Evolutionary conservation across 2,329 filamentous ascomycete species (phyloP).

Genomic region (Graphiopsis chlorocephala): DNA sequence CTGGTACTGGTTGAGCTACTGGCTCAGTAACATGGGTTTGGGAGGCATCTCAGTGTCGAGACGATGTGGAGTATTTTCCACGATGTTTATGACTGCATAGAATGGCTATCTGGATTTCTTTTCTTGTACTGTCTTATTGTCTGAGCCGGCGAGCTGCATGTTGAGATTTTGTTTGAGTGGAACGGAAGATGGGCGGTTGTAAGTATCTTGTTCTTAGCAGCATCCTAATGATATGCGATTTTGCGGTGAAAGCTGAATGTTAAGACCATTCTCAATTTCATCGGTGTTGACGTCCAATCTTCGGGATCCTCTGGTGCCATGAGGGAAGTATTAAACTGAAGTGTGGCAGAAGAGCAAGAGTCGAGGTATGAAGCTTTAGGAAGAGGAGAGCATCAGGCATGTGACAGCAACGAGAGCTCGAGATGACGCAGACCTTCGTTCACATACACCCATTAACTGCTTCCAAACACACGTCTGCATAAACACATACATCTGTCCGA

Average conservation of each 20-base stretch:
- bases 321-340: not conserved
- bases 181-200: not conserved
- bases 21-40: too few species aligned
- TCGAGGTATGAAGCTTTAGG: not conserved
- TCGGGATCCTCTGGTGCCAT: not conserved
- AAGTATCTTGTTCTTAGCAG: not conserved
- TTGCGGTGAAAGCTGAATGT: not conserved
- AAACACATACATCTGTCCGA: not conserved
- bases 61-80: not conserved
- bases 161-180: not conserved
- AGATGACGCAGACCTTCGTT: not conserved
- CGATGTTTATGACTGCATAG: constrained; percentile 10
- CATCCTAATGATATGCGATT: not conserved
- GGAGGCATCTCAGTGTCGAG: too few species aligned
- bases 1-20: constrained; percentile 16
- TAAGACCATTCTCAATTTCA: not conserved
- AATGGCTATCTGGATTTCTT: not conserved
- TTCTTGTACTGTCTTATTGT: not conserved
- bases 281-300: not conserved
- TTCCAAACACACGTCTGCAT: not conserved
- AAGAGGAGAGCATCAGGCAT: not conserved
- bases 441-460: not conserved
- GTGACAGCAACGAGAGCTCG: constrained; percentile 6
- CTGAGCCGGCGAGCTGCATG: not conserved
- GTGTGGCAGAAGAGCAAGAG: not conserved